Base-by-base conservation (phyloP, 1,284 basidiomycete genomes). In the Malassezia obtusa region DNA sequence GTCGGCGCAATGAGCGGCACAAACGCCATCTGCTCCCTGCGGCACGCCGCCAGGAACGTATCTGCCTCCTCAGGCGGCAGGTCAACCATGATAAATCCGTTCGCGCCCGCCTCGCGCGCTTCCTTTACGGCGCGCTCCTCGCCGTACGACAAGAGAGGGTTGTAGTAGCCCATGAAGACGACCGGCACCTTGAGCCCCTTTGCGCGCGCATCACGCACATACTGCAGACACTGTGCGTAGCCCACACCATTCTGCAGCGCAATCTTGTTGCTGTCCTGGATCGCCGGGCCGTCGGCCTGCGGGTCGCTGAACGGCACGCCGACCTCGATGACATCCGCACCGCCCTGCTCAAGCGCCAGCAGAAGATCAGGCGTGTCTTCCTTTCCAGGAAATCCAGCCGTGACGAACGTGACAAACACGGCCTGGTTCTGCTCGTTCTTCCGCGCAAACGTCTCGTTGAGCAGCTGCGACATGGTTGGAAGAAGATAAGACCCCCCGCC, bases 71-170 rank as follows among this genome's bases (percentile, higher is more conserved):
- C 91, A 5, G 94, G 92, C 19, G 94, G 94, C 21, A 98, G 81
- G 75, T 99, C 94, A 39, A 96, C 90, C 75, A 99, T 82, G 68
- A 98, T 92, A 75, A 91, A 99, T 6, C 92, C 94, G 75, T 94
- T 96, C 0, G 88, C 94, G 28, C 92, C 92, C 22, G 89, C 87
- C 49, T 83, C 82, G 48, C 77, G 80, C 4, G 90, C 91, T 72
- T 94, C 90, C 49, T 83, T 80, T 41, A 96, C 89, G 2, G 92
- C 87, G 72, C 83, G 86, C 63, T 91, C 86, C 76, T 98, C 94
- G 10, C 89, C 90, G 71, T 96, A 92, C 0, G 91, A 87, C 47
- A 98, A 79, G 37, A 96, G 76, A 8, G 94, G 91, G 74, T 98
- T 98, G 77, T 72, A 73, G 62, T 73, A 73, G 35, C 71, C 71